phyloP scores from a whole-genome alignment of 208 protist species.

The Trypanosoma cruzi region DNA sequence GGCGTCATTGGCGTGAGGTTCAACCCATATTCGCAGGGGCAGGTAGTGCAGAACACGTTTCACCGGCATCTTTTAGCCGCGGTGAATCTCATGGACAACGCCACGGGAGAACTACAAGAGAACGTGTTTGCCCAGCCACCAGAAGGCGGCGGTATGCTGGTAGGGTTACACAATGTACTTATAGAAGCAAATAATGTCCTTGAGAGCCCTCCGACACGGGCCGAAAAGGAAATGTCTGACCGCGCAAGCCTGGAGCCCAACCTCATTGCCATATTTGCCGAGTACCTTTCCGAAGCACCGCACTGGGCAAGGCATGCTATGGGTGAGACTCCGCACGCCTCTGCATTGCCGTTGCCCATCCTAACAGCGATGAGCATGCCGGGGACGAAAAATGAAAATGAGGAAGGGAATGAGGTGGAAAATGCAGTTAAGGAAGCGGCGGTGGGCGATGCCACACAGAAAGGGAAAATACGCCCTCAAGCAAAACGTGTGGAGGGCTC shows the following conservation, averaged over 20 bases:
- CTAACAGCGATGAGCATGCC: constrained; percentile 6
- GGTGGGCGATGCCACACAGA: no score
- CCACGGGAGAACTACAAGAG: constrained; percentile 11
- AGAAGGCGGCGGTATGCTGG: constrained; percentile 22
- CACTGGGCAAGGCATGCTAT: constrained; percentile 15
- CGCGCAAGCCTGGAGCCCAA: neutral
- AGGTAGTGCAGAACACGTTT: constrained; percentile 25
- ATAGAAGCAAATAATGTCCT: neutral
- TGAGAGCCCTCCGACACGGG: neutral
- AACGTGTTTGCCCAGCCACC: constrained; percentile 27
- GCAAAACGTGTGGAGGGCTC: neutral
- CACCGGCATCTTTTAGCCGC: constrained; percentile 20
- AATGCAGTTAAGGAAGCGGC: neutral
- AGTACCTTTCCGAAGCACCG: constrained; percentile 11
- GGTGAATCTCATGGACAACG: constrained; percentile 28
- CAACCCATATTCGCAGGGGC: constrained; percentile 1
- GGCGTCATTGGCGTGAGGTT: constrained; percentile 19
- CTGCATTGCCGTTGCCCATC: constrained; percentile 1
- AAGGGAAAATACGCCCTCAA: neutral
- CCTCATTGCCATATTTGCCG: constrained; percentile 6
- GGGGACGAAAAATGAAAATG: neutral
- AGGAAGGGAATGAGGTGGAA: constrained; percentile 7
- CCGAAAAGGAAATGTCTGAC: neutral
- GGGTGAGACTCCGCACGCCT: neutral
- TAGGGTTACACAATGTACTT: constrained; percentile 17